Conservation (phyloP, 768 basidiomycete species). For the Podaxis sp. region DNA sequence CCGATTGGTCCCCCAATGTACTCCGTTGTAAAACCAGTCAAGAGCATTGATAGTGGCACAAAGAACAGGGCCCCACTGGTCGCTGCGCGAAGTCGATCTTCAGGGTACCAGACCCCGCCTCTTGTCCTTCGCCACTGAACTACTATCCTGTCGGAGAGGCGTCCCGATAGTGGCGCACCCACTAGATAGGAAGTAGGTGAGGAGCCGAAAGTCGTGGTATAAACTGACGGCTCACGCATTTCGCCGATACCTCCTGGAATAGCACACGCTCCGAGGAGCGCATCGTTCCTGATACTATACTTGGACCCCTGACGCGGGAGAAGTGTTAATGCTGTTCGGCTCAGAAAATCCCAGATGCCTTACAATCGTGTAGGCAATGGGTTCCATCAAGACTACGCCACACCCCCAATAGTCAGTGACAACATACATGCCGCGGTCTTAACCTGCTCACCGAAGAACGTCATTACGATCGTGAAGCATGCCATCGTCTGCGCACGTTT, state of each 20-base stretch:
- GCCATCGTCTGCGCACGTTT: constrained; percentile 15
- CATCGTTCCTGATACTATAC: constrained; percentile 54
- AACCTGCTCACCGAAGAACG: constrained; percentile 33
- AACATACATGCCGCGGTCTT: too few relatives aligned
- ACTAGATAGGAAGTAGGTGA: constrained; percentile 31
- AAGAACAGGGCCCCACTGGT: constrained; percentile 42
- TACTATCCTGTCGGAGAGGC: constrained; percentile 52
- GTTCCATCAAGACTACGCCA: constrained; percentile 44
- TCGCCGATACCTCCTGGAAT: constrained; percentile 58
- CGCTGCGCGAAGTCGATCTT: constrained; percentile 56
- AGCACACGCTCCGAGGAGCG: constrained; percentile 56
- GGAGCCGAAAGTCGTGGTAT: not conserved
- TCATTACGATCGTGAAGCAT: constrained; percentile 19
- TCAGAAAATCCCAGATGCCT: constrained; percentile 15
- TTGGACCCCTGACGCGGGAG: constrained; percentile 42
- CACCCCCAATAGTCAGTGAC: too few relatives aligned
- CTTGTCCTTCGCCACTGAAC: constrained; percentile 40
- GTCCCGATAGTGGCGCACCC: constrained; percentile 57
- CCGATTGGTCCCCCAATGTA: constrained; percentile 49
- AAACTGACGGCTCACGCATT: constrained; percentile 37
- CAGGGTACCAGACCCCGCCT: constrained; percentile 54
- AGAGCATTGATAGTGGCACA: constrained; percentile 47
- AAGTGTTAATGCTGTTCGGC: constrained; percentile 11
- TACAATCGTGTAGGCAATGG: constrained; percentile 66
- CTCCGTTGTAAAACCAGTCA: constrained; percentile 43